Percentiles rank a stretch among this genome's conserved stretches.
Conservation (phyloP, 352 stramenopile species). For the Globisporangium middletonii region DNA sequence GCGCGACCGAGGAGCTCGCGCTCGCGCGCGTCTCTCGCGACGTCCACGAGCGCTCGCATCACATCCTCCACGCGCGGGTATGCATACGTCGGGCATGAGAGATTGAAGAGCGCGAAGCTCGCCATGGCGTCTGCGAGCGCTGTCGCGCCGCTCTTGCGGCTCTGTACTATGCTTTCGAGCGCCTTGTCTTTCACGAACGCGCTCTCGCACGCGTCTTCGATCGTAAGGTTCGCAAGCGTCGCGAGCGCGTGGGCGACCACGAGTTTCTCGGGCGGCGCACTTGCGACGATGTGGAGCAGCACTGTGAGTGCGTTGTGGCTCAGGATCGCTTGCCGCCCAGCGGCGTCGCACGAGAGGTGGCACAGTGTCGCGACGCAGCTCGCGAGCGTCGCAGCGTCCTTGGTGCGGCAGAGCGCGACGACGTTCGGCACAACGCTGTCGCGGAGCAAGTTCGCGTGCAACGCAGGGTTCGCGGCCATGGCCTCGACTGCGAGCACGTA, state of each 20-base stretch:
- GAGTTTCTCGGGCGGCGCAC: conserved; percentile 3
- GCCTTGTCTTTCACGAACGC: conserved; percentile 70
- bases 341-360: conserved; percentile 37
- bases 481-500: conserved; percentile 56
- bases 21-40: conserved; percentile 32
- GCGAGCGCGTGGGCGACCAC: conserved; percentile 17
- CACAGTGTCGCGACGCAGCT: conserved; percentile 56
- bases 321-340: conserved; percentile 46
- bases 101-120: conserved; percentile 58
- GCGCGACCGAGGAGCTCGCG: conserved; percentile 42
- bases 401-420: conserved; percentile 51
- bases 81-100: conserved; percentile 57
- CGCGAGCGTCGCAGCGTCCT: conserved; percentile 41
- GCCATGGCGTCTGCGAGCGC: conserved; percentile 30
- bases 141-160: conserved; percentile 27
- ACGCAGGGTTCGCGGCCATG: conserved; percentile 51
- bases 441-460: conserved; percentile 40
- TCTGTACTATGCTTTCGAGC: conserved; percentile 52
- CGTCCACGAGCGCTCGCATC: conserved; percentile 49
- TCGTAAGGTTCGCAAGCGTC: conserved; percentile 65
- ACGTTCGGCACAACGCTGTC: conserved; percentile 65
- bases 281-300: conserved; percentile 22
- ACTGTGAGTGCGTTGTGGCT: conserved; percentile 43
- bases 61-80: conserved; percentile 67
- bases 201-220: conserved; percentile 61